phyloP scores from a whole-genome alignment of 1,284 basidiomycete genomes.

The Pisolithus thermaeus region DNA sequence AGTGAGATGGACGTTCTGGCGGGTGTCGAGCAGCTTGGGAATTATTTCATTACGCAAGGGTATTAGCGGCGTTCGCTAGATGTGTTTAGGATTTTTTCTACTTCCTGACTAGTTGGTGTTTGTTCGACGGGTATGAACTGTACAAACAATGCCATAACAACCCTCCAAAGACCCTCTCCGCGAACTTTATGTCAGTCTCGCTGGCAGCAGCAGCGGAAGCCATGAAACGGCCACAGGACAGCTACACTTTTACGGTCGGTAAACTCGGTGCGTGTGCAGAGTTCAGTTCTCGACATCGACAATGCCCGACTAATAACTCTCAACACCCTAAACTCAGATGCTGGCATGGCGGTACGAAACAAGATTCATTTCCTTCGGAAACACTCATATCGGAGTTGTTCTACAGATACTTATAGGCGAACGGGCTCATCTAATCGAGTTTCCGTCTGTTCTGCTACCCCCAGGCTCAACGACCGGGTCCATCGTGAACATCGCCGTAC shows the following conservation, averaged over 20 bases:
- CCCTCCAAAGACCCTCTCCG: background rate
- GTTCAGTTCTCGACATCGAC: background rate
- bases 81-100: no score
- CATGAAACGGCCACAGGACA: slow-evolving; percentile 39
- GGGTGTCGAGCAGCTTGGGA: slow-evolving; percentile 72
- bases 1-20: slow-evolving; percentile 56
- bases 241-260: slow-evolving; percentile 66
- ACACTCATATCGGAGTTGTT: background rate
- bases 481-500: slow-evolving; percentile 91
- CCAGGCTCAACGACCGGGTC: slow-evolving; percentile 87
- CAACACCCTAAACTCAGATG: slow-evolving; percentile 41
- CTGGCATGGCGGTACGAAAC: slow-evolving; percentile 67
- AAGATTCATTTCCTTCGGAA: slow-evolving; percentile 3
- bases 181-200: no score
- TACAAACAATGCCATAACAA: slow-evolving; percentile 1
- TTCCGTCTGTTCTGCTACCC: slow-evolving; percentile 88
- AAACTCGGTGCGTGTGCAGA: slow-evolving; percentile 60
- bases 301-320: background rate
- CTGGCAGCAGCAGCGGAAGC: background rate
- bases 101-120: no score
- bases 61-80: slow-evolving; percentile 5
- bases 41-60: slow-evolving; percentile 62
- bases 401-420: slow-evolving; percentile 83
- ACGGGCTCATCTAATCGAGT: slow-evolving; percentile 91
- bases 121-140: background rate